phyloP scores from a whole-genome alignment of 1,284 basidiomycete genomes.

The Ganoderma lucidum region DNA sequence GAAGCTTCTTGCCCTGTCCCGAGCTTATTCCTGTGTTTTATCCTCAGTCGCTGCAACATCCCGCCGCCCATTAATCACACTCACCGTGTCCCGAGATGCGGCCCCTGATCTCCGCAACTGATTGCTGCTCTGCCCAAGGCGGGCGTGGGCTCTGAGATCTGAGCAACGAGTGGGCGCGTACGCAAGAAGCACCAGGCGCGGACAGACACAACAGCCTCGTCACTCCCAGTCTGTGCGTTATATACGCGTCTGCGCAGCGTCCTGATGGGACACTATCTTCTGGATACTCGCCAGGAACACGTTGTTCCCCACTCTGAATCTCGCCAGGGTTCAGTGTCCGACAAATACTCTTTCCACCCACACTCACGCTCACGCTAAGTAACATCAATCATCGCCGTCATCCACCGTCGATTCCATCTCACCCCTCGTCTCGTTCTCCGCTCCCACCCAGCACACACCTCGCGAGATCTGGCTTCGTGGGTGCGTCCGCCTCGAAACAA shows the following conservation, averaged over 20 bases:
- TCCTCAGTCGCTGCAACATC: conserved; percentile 13
- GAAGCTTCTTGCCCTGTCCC: conserved; percentile 12
- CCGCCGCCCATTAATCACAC: conserved; percentile 26
- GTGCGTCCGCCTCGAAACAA: conserved; percentile 26
- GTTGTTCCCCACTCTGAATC: conserved; percentile 20
- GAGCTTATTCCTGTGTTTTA: conserved; percentile 27
- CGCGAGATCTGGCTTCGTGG: conserved; percentile 31
- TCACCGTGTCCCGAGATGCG: conserved; percentile 17
- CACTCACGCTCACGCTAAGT: conserved; percentile 15
- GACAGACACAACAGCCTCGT: conserved; percentile 10
- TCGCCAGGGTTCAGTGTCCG: conserved; percentile 36
- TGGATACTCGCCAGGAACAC: conserved; percentile 27
- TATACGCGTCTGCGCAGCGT: conserved; percentile 27
- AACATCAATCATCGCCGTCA: conserved; percentile 42
- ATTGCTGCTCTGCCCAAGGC: conserved; percentile 12
- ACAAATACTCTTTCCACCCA: conserved; percentile 27
- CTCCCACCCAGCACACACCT: conserved; percentile 32
- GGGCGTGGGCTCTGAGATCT: background rate
- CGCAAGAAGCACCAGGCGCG: conserved; percentile 16
- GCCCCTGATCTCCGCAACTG: conserved; percentile 17
- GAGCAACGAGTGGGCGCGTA: conserved; percentile 13
- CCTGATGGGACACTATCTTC: conserved; percentile 29
- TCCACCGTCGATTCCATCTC: conserved; percentile 40
- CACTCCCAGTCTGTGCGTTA: conserved; percentile 10
- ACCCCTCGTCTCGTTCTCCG: conserved; percentile 31